A percentile compares a stretch with the other conserved stretches of the same genome.
These are phyloP conservation scores for Penicillium sp. DNA, from an alignment of 2,329 filamentous ascomycete genomes.

Conservation along the genomic window DNA sequence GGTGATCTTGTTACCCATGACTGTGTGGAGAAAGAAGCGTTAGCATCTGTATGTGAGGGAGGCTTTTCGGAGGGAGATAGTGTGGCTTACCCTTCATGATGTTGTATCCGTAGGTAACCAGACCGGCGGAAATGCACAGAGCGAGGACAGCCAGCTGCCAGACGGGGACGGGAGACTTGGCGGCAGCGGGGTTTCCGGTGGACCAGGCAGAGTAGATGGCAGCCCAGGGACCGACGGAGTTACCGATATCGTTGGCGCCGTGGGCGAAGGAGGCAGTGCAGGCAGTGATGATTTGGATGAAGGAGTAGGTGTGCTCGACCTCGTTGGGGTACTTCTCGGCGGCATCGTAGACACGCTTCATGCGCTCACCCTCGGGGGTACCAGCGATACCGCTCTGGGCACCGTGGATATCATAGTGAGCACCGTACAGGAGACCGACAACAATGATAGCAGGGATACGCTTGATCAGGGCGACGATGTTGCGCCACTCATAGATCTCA, in stretches of 20 bases:
- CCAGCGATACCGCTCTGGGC: constrained; percentile 73
- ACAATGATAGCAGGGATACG: constrained; percentile 73
- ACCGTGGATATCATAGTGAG: constrained; percentile 82
- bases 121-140: constrained; percentile 67
- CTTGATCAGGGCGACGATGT: constrained; percentile 67
- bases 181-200: constrained; percentile 64
- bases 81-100: constrained; percentile 74
- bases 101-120: constrained; percentile 80
- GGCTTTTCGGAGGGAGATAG: not conserved
- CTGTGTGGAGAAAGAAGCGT: constrained; percentile 47
- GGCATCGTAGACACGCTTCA: constrained; percentile 69
- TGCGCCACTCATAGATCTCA: constrained; percentile 74
- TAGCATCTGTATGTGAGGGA: constrained; percentile 17
- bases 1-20: constrained; percentile 83
- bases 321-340: constrained; percentile 72
- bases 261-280: constrained; percentile 62
- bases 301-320: constrained; percentile 67
- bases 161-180: constrained; percentile 70
- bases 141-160: constrained; percentile 79
- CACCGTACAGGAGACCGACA: constrained; percentile 70
- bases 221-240: constrained; percentile 72
- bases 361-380: constrained; percentile 74
- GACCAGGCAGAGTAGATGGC: constrained; percentile 72
- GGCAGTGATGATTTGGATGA: constrained; percentile 61
- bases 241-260: constrained; percentile 78